Evolutionary conservation across 306 rosid species (phyloP), one percentile per base, ranked within the genome.

Genomic region (Trifolium repens): DNA sequence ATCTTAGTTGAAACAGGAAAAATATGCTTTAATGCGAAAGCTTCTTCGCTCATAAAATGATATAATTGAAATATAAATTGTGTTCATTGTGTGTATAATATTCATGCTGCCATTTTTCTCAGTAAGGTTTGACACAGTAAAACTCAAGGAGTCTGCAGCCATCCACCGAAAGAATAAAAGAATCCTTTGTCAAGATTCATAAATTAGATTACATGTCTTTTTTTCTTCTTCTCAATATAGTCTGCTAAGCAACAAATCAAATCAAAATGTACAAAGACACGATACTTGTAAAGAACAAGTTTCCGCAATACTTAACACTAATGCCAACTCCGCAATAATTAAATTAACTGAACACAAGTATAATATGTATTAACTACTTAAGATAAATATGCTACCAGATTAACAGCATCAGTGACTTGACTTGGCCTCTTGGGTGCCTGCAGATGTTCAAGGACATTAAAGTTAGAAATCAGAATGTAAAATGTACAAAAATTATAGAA

Each of bases 151-250:
- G 49, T 8, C 22, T 2, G 44, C 6, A 4, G 68, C 30, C 59
- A 53, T 60, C 60, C 67, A 30, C 14, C 22, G 43, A 66, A 66
- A 66, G 22, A 68, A 68, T 30, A 68, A 26, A 4, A 68, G 73
- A 44, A 13, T 46, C 60, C 44, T 12, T 22, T 4, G 58, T 14
- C n/a, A 47, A 69, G 73, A 30, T 44, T 69, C 42, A 27, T 40
- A 42, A 61, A 32, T 16, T 37, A 42, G 49, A 59, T 67, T 64
- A 37, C 58, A 43, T 50, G 58, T n/a, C 82, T 49, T 26, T 15
- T 44, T 34, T 49, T 49, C 32, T 16, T 46, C 52, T 43, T 58
- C 19, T 67, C 30, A 46, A 14, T 47, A 37, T 34, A 80, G n/a
- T 68, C 63, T 59, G 47, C 9, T 26, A 37, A 59, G 61, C 61